Evolutionary conservation across 2,329 filamentous ascomycete genomes (phyloP), one percentile per base, ranked within the genome.

Genomic region (Colletotrichum sp.): DNA sequence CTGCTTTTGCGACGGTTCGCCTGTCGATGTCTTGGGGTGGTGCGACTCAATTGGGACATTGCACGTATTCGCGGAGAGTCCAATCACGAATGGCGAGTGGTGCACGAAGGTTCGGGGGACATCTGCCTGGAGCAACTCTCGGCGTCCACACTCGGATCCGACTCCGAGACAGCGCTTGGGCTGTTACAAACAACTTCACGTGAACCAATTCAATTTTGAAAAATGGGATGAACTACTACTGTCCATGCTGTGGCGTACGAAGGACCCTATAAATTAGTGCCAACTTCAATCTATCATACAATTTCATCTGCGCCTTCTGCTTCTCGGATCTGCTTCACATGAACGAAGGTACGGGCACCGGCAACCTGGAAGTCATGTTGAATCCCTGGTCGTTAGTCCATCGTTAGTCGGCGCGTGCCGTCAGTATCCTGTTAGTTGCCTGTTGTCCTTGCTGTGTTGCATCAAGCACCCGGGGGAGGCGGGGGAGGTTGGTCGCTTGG

Each of bases 401-500:
- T 64, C 70, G 64, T 75, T 75, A 75, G 70, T 65, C 60, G 26
- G 38, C 38, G 57, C 55, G 34, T 24, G 38, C 43, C 60, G 32
- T 52, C 60, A 55, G 26, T 9, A 18, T 64, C 63, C 65, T 26
- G 74, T 76, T 76, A 74, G 74, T 70, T 61, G 60, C 28, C 9
- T 43, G 28, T n/a, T 18, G 61, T 43, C 38, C 10, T n/a, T 15
- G 52, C 10, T 16, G 28, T 48, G 32, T n/a, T 26, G 8, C 9
- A 80, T 83, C 83, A 90, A 78, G 87, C 87, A 79, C 88, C 88
- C 74, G 87, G 87, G 69, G 92, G 92, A 73, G 92, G 92, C 28
- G 94, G 92, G 26, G 92, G 92, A 77, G 90, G 90, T 77, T 89
- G 87, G 74, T 92, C 90, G 79, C 89, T 89, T 7, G 89, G 88